Base-by-base conservation (phyloP, 441 rosid genomes). In the Codiaeum variegatum region DNA sequence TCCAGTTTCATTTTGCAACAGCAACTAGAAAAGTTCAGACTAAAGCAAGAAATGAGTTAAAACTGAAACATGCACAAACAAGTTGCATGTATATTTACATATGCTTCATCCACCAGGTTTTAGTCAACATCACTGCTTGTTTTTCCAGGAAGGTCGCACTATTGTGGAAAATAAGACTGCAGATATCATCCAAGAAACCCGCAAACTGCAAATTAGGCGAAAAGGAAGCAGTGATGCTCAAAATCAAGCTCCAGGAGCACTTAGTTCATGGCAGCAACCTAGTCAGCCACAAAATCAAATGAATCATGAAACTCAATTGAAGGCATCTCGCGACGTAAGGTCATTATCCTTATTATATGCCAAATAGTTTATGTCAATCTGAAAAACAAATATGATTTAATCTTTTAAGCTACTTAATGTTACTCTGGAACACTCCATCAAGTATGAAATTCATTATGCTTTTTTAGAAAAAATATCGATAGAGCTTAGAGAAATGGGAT, bases 271-370 rank as follows among this genome's bases (percentile, higher is more conserved):
- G 86, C 84, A 83, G 66, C 88, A 78, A 69, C 78, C 81, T 69
- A 47, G 75, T 68, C 87, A 76, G 74, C 76, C 78, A 15, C 84
- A 62, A 75, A 78, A 55, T 78, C 91, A 80, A 69, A 76, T 79
- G 83, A 82, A 85, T 83, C 89, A 81, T 69, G 95, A 94, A 73
- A 87, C 80, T 74, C 97, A 91, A 80, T 88, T 94, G 89, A 94
- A 94, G 90, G 97, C 97, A 82, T 88, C 98, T 85, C 98, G 98
- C 87, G 98, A 94, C 82, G 97, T 94, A 90, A 92, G 94, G 89
- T 85, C 44, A 40, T 40, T 9, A 40, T 40, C 8, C 44, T 40
- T 38, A 38, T 79, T 75, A 75, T 74, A 12, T 64, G 69, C 63
- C 71, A 44, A 44, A 59, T 52, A 65, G 9, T 62, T 62, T 75